phyloP scores from a whole-genome alignment of 306 rosid genomes.

The Argentina anserina region DNA sequence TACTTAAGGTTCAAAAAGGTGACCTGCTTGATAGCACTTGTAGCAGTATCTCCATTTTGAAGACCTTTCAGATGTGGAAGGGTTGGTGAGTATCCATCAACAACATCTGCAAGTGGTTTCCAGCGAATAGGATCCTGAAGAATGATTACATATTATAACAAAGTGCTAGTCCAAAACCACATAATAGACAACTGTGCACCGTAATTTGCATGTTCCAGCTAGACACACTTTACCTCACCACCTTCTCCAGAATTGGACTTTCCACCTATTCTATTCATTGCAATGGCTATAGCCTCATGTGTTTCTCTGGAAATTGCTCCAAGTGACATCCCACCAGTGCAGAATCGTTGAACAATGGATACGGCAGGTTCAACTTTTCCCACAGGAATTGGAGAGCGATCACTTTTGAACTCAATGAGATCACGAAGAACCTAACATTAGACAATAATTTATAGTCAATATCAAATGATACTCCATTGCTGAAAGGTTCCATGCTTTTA shows the following conservation, averaged over 20 bases:
- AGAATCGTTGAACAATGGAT: constrained; percentile 89
- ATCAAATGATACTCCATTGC: constrained; percentile 4
- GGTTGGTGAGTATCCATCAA: constrained; percentile 97
- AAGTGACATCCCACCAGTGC: constrained; percentile 99
- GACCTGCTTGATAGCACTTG: constrained; percentile 99
- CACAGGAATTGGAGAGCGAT: constrained; percentile 82
- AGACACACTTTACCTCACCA: constrained; percentile 73
- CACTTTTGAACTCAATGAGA: constrained; percentile 92
- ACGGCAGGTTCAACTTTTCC: constrained; percentile 95
- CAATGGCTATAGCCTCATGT: constrained; percentile 96
- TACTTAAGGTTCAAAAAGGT: constrained; percentile 25
- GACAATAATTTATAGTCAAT: constrained; percentile 16
- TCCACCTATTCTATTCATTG: constrained; percentile 98
- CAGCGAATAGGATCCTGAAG: constrained; percentile 96
- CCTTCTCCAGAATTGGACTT: constrained; percentile 99
- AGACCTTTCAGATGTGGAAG: constrained; percentile 99
- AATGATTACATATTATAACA: constrained; percentile 15
- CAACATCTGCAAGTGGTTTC: constrained; percentile 92
- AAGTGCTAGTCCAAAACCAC: constrained; percentile 10
- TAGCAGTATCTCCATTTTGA: constrained; percentile 99
- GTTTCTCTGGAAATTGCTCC: constrained; percentile 99
- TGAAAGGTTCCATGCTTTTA: neutral
- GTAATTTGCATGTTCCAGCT: neutral
- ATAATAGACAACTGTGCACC: neutral
- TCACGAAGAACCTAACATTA: constrained; percentile 83